These are phyloP conservation scores for Epipyxis sp. DNA, from an alignment of 108 stramenopile species.

Conservation along the genomic window DNA sequence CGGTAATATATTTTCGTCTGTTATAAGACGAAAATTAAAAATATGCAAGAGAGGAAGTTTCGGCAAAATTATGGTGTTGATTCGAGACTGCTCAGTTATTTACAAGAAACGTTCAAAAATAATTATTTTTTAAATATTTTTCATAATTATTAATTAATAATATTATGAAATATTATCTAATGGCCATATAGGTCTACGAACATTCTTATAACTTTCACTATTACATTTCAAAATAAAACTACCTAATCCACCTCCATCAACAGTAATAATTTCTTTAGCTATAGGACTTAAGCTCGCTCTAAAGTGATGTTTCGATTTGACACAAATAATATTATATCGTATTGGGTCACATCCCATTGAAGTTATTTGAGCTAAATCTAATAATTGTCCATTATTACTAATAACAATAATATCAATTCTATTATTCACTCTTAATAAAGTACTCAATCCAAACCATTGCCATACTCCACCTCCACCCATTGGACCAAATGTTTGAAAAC, in stretches of 20 bases:
- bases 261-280: constrained; percentile 5
- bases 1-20: too few species aligned
- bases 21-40: too few species aligned
- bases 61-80: too few species aligned
- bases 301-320: constrained; percentile 28
- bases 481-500: constrained; percentile 16
- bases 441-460: constrained; percentile 11
- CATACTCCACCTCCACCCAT: background rate
- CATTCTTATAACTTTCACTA: background rate
- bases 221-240: background rate
- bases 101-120: too few species aligned
- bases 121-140: too few species aligned
- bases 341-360: constrained; percentile 9
- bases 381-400: constrained; percentile 20
- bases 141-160: too few species aligned
- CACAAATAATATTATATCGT: background rate
- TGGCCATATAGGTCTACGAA: constrained; percentile 24
- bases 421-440: background rate
- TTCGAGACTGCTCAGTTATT: too few species aligned
- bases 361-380: constrained; percentile 26
- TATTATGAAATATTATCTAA: constrained; percentile 9
- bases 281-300: constrained; percentile 5
- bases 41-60: too few species aligned
- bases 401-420: constrained; percentile 9
- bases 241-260: constrained; percentile 30